Percentiles rank a stretch among this genome's conserved stretches.
Evolutionary conservation across 805 yeast genomes (phyloP).

Genomic region (Vanderwaltozyma yarrowii): DNA sequence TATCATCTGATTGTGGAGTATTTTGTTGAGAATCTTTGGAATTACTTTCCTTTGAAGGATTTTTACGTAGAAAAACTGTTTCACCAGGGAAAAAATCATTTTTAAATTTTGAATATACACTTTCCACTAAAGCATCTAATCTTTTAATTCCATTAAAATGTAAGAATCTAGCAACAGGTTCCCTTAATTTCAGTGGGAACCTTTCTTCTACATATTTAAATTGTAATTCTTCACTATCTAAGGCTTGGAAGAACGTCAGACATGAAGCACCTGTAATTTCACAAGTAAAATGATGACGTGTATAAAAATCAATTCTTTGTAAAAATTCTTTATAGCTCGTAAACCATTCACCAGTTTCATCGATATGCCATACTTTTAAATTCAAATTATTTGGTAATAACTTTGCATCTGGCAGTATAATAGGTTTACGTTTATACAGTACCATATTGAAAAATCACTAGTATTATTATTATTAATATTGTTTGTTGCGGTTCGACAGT

Average conservation of each 20-base stretch:
- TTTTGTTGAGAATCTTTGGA: slow-evolving; percentile 7
- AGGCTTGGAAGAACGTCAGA: slow-evolving; percentile 83
- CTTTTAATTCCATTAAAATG: slow-evolving; percentile 77
- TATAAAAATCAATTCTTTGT: slow-evolving; percentile 59
- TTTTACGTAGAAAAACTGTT: slow-evolving; percentile 47
- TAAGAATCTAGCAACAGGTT: slow-evolving; percentile 77
- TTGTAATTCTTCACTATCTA: slow-evolving; percentile 59
- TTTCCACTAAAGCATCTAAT: slow-evolving; percentile 80
- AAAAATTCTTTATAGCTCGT: slow-evolving; percentile 65
- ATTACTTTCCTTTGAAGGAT: neutral
- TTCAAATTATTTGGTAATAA: slow-evolving; percentile 44
- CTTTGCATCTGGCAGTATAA: slow-evolving; percentile 47
- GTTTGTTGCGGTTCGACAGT: no score
- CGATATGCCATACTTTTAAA: slow-evolving; percentile 69
- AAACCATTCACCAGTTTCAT: slow-evolving; percentile 87
- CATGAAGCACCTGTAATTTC: slow-evolving; percentile 93
- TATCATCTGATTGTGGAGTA: slow-evolving; percentile 12
- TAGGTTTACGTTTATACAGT: slow-evolving; percentile 63
- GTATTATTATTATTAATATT: no score
- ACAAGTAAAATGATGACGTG: slow-evolving; percentile 75
- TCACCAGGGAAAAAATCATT: slow-evolving; percentile 90
- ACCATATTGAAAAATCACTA: slow-evolving; percentile 38
- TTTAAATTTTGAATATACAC: slow-evolving; percentile 66
- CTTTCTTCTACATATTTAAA: slow-evolving; percentile 57
- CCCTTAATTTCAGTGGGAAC: slow-evolving; percentile 87